These are phyloP conservation scores for Solanum pennellii DNA, from an alignment of 257 asterid genomes.

Conservation along the genomic window DNA sequence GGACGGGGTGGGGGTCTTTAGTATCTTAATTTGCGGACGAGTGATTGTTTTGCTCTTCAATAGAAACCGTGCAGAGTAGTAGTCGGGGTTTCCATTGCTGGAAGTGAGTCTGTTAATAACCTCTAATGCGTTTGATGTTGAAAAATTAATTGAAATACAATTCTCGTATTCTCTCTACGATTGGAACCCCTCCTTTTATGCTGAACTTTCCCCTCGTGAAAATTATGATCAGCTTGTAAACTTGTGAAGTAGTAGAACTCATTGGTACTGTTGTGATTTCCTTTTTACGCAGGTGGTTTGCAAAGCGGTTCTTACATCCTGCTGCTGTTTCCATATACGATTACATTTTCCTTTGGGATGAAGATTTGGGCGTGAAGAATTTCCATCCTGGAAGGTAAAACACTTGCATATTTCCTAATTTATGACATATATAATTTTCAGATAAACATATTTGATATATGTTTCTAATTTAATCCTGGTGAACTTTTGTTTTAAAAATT, in stretches of 20 bases:
- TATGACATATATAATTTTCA: neutral
- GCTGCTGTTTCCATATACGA: slow-evolving; percentile 70
- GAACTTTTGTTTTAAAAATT: neutral
- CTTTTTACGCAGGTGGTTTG: slow-evolving; percentile 76
- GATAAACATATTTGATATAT: neutral
- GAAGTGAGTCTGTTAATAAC: neutral
- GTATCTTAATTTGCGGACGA: neutral
- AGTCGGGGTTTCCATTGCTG: neutral
- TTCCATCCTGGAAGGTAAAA: slow-evolving; percentile 85
- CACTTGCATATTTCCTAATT: neutral
- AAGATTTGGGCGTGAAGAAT: slow-evolving; percentile 82
- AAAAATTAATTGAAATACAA: neutral
- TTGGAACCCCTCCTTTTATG: neutral
- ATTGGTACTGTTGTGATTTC: neutral
- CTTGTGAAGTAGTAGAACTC: neutral
- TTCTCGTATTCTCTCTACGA: neutral
- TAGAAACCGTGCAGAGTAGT: neutral
- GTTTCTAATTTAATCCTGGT: neutral
- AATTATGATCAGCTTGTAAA: neutral
- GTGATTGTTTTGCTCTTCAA: neutral
- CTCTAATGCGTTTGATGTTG: neutral
- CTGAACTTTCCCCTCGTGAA: neutral
- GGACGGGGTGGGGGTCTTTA: neutral
- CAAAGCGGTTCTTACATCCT: slow-evolving; percentile 90
- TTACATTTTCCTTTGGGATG: slow-evolving; percentile 98